A percentile compares a stretch with the other conserved stretches of the same genome.
phyloP scores from a whole-genome alignment of 129 eudicot species.

The Lactuca saligna region DNA sequence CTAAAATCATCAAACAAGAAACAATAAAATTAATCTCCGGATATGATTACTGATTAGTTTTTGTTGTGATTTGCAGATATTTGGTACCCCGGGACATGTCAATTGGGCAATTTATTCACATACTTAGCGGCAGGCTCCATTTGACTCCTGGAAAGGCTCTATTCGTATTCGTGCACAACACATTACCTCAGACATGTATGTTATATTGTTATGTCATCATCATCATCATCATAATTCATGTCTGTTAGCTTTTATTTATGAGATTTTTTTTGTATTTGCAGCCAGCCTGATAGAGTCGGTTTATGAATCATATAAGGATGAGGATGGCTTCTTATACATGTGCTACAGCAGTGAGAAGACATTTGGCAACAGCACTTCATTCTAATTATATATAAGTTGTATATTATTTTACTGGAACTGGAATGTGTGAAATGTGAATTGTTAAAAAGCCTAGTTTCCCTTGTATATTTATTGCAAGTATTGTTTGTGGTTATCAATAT shows the following conservation, averaged over 20 bases:
- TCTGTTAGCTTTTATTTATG: not conserved
- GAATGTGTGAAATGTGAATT: too few relatives aligned
- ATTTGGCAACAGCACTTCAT: conserved; percentile 44
- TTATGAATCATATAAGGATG: conserved; percentile 81
- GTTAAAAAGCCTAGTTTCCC: too few relatives aligned
- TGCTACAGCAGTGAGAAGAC: conserved; percentile 93
- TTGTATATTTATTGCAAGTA: too few relatives aligned
- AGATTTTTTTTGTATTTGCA: conserved; percentile 30
- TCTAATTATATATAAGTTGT: not conserved
- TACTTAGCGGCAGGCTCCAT: conserved; percentile 69
- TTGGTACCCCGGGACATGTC: conserved; percentile 93
- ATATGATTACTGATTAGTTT: not conserved
- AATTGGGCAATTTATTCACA: conserved; percentile 79
- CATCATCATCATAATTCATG: too few relatives aligned
- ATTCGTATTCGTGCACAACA: conserved; percentile 75
- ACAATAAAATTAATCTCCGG: too few relatives aligned
- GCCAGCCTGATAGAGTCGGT: conserved; percentile 79
- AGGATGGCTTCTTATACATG: conserved; percentile 80
- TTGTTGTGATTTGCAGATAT: conserved; percentile 42
- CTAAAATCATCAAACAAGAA: too few relatives aligned
- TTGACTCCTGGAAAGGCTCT: conserved; percentile 86
- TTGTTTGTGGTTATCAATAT: too few relatives aligned
- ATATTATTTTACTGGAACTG: not conserved
- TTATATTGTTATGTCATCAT: not conserved
- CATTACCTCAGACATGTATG: conserved; percentile 86